A percentile compares a stretch with the other conserved stretches of the same genome.
phyloP scores from a whole-genome alignment of 2,329 filamentous ascomycete species.

The Alternaria tenuissima region DNA sequence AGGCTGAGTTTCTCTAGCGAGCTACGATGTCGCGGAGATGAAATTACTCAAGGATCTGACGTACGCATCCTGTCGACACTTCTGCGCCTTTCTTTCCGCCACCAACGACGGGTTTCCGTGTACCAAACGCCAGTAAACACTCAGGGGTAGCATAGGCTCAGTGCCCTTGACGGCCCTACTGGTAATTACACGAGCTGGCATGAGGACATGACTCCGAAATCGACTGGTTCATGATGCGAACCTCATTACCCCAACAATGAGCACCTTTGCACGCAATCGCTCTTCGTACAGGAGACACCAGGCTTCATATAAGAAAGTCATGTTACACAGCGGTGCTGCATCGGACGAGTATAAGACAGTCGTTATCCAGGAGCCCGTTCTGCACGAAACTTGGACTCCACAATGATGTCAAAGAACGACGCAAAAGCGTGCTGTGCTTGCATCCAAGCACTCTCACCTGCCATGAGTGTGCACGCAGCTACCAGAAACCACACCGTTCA shows the following conservation, averaged over 20 bases:
- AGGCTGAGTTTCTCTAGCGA: neutral
- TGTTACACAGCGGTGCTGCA: neutral
- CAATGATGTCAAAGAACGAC: neutral
- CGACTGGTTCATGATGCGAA: neutral
- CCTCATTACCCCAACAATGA: neutral
- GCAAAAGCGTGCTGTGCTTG: neutral
- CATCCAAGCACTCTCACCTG: neutral
- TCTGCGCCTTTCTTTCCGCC: neutral
- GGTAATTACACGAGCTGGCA: neutral
- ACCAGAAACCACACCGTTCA: neutral
- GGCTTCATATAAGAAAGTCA: neutral
- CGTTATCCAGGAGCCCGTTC: neutral
- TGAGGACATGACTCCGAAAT: neutral
- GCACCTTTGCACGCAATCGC: neutral
- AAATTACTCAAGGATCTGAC: neutral
- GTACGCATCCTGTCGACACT: neutral
- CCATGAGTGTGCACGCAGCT: neutral
- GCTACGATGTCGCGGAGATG: neutral
- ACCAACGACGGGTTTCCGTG: neutral
- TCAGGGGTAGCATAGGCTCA: too few relatives aligned
- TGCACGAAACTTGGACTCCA: neutral
- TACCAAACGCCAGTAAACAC: neutral
- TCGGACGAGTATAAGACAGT: neutral
- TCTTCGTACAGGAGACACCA: neutral
- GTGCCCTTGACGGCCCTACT: neutral